These are phyloP conservation scores for Xylariaceae sp. DNA, from an alignment of 2,329 filamentous ascomycete genomes.

Conservation along the genomic window DNA sequence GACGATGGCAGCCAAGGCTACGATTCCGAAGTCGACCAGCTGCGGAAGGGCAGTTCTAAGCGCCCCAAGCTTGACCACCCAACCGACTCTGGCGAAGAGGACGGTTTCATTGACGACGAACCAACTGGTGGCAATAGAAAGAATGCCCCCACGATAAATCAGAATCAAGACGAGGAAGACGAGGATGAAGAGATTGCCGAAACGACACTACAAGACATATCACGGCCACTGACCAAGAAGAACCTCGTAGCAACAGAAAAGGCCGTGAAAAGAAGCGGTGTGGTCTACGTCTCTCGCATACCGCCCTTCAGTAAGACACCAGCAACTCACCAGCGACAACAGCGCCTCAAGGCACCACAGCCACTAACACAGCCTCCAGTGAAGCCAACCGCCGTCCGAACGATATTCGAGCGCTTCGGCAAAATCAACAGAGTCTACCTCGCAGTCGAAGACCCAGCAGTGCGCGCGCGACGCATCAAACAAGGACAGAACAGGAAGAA, in stretches of 20 bases:
- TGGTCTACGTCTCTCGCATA: conserved; percentile 79
- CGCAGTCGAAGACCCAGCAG: conserved; percentile 50
- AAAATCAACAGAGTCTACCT: conserved; percentile 53
- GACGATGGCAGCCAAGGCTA: conserved; percentile 59
- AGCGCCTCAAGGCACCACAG: neutral
- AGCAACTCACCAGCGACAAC: neutral
- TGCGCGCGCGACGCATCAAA: conserved; percentile 64
- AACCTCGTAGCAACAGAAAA: conserved; percentile 64
- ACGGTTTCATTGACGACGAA: conserved; percentile 32
- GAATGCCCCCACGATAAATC: conserved; percentile 18
- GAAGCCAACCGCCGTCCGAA: conserved; percentile 61
- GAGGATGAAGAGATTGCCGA: conserved; percentile 27
- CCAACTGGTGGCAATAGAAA: conserved; percentile 24
- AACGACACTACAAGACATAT: conserved; percentile 45
- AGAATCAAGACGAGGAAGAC: conserved; percentile 24
- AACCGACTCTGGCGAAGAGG: conserved; percentile 27
- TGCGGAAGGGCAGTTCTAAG: conserved; percentile 66
- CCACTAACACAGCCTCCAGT: conserved; percentile 48
- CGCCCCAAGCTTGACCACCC: conserved; percentile 33
- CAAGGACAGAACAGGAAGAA: conserved; percentile 81
- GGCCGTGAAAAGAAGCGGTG: conserved; percentile 70
- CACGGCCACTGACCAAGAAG: conserved; percentile 60
- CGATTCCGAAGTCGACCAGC: conserved; percentile 64
- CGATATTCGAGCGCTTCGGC: conserved; percentile 62
- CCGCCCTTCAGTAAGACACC: conserved; percentile 74